Evolutionary conservation across 176 grass and related monocot species (phyloP), one percentile per base, ranked within the genome.

Genomic region (Rhipidocladum racemiflorum): DNA sequence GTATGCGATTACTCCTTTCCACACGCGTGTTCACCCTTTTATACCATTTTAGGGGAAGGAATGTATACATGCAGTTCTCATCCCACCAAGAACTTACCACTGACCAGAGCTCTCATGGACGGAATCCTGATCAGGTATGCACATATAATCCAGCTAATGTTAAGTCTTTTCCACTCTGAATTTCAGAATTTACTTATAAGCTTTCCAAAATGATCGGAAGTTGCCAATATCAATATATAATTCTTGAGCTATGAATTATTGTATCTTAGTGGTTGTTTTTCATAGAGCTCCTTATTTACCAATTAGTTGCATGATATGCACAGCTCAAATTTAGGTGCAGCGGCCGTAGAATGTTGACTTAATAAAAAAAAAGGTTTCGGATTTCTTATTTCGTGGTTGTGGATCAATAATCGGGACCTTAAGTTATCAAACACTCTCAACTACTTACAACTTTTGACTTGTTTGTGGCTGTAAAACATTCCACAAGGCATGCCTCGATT

Each of bases 31-130:
- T 65, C 25, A 65, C 24, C 51, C 13, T 54, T 66, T 76, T 62
- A 61, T 90, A 40, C 30, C 60, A 85, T 87, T 87, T 83, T 66
- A 99, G 96, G 87, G 96, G 96, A 85, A 88, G 96, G 87, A 95
- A 99, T 95, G 72, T 99, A 29, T 99, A 99, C 72, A 87, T 99
- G 78, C 96, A 99, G 48, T 99, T 95, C 78, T 99, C 96, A 54
- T 99, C 96, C 21, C 96, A 99, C 74, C 96, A 99, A 83, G 96
- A 99, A 55, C 86, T 99, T 67, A 99, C 96, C 61, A 99, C 96
- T 34, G 92, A 99, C 55, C 91, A 92, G 53, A 99, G 90, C 53
- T 93, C 96, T 83, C 96, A 99, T 85, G 86, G 87, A 74, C 75
- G 96, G 43, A 92, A 91, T 75, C 86, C 93, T 90, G 92, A 99